phyloP scores from a whole-genome alignment of 805 yeast species.

The Candida bentonensis region DNA sequence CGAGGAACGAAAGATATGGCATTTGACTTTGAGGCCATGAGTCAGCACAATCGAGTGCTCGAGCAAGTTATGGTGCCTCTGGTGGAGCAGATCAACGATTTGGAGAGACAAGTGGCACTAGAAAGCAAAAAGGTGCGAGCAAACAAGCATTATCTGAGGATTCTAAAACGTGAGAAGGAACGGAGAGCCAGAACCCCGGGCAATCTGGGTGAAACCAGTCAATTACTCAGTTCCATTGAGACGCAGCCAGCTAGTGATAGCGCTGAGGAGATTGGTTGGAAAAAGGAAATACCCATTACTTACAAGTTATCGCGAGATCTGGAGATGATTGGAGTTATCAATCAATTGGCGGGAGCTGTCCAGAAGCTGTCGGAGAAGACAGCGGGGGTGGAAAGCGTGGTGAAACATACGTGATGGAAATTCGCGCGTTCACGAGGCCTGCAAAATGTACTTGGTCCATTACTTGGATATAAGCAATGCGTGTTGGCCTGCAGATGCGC shows the following conservation, averaged over 20 bases:
- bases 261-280: constrained; percentile 1
- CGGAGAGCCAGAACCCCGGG: background rate
- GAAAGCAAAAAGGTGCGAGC: constrained; percentile 3
- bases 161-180: background rate
- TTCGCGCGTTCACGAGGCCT: no score
- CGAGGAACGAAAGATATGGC: constrained; percentile 6
- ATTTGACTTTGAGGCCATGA: constrained; percentile 7
- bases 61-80: constrained; percentile 8
- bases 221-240: background rate
- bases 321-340: background rate
- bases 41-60: constrained; percentile 6
- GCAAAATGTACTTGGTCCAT: no score
- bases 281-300: background rate
- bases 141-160: constrained; percentile 2
- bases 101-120: constrained; percentile 5
- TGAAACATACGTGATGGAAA: background rate
- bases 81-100: constrained; percentile 7
- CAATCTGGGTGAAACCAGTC: background rate
- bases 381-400: background rate
- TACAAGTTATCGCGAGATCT: background rate
- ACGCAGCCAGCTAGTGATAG: background rate
- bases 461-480: no score
- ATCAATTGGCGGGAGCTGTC: background rate
- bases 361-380: background rate
- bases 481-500: no score